A percentile compares a stretch with the other conserved stretches of the same genome.
phyloP scores from a whole-genome alignment of 2,329 filamentous ascomycete species.

The Trichoderma lentiforme region DNA sequence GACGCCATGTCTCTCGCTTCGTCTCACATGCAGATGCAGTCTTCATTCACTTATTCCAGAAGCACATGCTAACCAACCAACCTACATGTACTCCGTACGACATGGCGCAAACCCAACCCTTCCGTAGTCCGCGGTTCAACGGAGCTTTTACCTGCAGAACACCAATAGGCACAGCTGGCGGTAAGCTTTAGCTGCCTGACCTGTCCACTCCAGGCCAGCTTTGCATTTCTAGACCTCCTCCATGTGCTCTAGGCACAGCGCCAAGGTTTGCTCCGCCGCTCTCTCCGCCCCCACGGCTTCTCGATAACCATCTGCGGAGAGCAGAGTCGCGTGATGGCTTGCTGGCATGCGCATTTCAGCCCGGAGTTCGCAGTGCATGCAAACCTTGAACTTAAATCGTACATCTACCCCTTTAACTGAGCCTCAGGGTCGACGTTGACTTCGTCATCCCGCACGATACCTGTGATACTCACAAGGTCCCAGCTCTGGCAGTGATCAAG shows the following conservation, averaged over 20 bases:
- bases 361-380: background rate
- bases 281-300: constrained; percentile 2
- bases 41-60: background rate
- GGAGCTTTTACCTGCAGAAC: background rate
- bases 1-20: background rate
- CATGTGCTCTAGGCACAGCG: background rate
- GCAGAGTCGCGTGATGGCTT: constrained; percentile 2
- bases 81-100: background rate
- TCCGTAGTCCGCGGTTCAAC: background rate
- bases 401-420: background rate
- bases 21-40: background rate
- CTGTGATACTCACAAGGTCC: background rate
- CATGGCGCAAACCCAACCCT: background rate
- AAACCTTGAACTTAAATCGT: background rate
- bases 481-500: background rate
- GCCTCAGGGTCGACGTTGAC: background rate
- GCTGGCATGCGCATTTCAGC: background rate
- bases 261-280: constrained; percentile 10
- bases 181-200: background rate
- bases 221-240: background rate
- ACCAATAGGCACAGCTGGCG: background rate
- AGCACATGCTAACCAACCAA: background rate
- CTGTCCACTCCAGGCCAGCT: background rate
- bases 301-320: constrained; percentile 2
- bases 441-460: background rate